Conservation (phyloP, 2,329 filamentous ascomycete genomes). For the Hypocreales sp. region DNA sequence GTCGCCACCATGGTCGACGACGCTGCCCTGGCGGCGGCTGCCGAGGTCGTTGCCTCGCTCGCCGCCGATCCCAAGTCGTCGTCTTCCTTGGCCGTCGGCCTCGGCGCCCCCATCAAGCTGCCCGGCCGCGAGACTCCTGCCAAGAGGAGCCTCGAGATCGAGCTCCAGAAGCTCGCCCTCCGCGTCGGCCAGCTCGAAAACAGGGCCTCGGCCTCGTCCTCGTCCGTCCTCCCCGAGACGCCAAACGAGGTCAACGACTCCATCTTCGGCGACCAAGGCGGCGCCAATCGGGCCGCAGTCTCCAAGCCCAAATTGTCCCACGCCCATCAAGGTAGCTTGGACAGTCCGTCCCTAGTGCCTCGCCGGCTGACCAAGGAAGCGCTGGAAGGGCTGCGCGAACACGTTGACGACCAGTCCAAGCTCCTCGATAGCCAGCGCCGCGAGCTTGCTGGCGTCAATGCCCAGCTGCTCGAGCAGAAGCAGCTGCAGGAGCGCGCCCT, state of each 20-base stretch:
- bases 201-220: conserved; percentile 46
- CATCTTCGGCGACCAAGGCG: conserved; percentile 42
- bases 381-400: conserved; percentile 71
- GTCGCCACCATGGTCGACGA: conserved; percentile 34
- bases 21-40: conserved; percentile 35
- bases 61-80: conserved; percentile 26
- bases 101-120: conserved; percentile 44
- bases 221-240: conserved; percentile 58
- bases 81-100: conserved; percentile 22
- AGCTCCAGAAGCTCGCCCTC: conserved; percentile 63
- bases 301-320: conserved; percentile 29
- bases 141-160: conserved; percentile 67
- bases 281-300: conserved; percentile 27
- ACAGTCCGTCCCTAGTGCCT: conserved; percentile 17
- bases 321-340: conserved; percentile 23
- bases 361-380: conserved; percentile 62
- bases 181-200: conserved; percentile 74
- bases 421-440: conserved; percentile 78
- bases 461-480: conserved; percentile 74
- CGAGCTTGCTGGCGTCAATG: conserved; percentile 72
- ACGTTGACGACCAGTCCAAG: conserved; percentile 87
- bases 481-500: conserved; percentile 71
- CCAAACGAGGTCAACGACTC: conserved; percentile 61
- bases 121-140: conserved; percentile 62
- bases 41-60: conserved; percentile 36